A percentile compares a stretch with the other conserved stretches of the same genome.
phyloP scores from a whole-genome alignment of 768 basidiomycete species.

The Auriscalpium vulgare region DNA sequence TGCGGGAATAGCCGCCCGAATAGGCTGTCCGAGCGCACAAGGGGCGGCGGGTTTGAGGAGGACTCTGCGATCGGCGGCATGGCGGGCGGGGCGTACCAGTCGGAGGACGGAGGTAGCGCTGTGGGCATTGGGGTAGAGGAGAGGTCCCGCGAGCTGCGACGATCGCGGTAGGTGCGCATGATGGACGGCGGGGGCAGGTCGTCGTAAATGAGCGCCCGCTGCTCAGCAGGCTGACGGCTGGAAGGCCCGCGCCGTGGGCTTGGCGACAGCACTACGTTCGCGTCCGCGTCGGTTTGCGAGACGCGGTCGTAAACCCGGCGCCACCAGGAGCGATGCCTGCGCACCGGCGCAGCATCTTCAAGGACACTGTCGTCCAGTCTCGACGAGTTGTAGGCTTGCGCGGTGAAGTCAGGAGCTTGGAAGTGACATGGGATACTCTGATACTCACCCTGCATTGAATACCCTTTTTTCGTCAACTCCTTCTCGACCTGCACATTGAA shows the following conservation, averaged over 20 bases:
- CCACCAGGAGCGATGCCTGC: conserved; percentile 12
- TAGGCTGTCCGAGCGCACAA: conserved; percentile 6
- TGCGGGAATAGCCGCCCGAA: conserved; percentile 8
- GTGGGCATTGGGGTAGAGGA: background rate
- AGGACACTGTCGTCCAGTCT: background rate
- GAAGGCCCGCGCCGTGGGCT: background rate
- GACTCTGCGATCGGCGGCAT: background rate
- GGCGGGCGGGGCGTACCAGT: background rate
- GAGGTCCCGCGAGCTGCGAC: background rate
- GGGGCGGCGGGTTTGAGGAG: background rate
- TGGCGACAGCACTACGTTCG: too few relatives aligned
- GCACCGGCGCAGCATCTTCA: background rate
- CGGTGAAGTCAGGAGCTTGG: too few relatives aligned
- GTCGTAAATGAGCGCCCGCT: conserved; percentile 19
- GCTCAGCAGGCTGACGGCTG: conserved; percentile 13
- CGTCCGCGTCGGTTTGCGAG: conserved; percentile 11
- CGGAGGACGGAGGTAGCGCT: background rate
- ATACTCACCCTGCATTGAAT: conserved; percentile 1
- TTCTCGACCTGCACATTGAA: conserved; percentile 45
- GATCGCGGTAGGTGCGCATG: conserved; percentile 23
- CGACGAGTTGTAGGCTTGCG: too few relatives aligned
- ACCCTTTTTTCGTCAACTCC: conserved; percentile 36
- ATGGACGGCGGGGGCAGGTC: conserved; percentile 35
- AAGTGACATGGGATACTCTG: too few relatives aligned
- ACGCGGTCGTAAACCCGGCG: conserved; percentile 11